Evolutionary conservation across 768 basidiomycete species (phyloP).

Genomic region (Boletus tylopilopsis): DNA sequence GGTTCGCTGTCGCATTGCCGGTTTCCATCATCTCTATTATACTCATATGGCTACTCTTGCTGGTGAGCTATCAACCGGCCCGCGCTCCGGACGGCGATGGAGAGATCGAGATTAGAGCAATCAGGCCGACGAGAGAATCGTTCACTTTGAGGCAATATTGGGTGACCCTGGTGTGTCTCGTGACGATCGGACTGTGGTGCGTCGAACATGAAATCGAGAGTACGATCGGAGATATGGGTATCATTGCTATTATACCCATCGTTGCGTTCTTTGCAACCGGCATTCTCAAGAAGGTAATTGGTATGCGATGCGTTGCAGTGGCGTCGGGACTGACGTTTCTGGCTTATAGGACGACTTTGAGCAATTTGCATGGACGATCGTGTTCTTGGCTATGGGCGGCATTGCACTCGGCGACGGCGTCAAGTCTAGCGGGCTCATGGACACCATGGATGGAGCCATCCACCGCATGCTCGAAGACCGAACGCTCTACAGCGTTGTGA

Average conservation of each 20-base stretch:
- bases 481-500: slow-evolving; percentile 63
- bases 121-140: slow-evolving; percentile 76
- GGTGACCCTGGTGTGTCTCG: slow-evolving; percentile 77
- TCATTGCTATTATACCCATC: slow-evolving; percentile 91
- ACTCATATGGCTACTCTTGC: slow-evolving; percentile 87
- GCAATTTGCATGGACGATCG: slow-evolving; percentile 90
- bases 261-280: slow-evolving; percentile 93
- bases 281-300: slow-evolving; percentile 81
- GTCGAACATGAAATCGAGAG: slow-evolving; percentile 74
- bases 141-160: slow-evolving; percentile 88
- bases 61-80: slow-evolving; percentile 76
- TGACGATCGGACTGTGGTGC: slow-evolving; percentile 90
- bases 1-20: slow-evolving; percentile 93
- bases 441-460: slow-evolving; percentile 67
- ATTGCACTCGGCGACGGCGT: slow-evolving; percentile 96
- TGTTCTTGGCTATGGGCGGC: slow-evolving; percentile 97
- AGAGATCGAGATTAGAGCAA: slow-evolving; percentile 78
- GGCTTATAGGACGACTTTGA: slow-evolving; percentile 82
- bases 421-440: slow-evolving; percentile 80
- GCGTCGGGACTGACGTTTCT: not conserved
- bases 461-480: slow-evolving; percentile 57
- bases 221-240: slow-evolving; percentile 91
- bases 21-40: slow-evolving; percentile 84
- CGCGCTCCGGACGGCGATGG: slow-evolving; percentile 70
- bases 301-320: not conserved